A percentile compares a stretch with the other conserved stretches of the same genome.
Evolutionary conservation across 1,284 basidiomycete genomes (phyloP).

Genomic region (Pseudozyma hubeiensis): DNA sequence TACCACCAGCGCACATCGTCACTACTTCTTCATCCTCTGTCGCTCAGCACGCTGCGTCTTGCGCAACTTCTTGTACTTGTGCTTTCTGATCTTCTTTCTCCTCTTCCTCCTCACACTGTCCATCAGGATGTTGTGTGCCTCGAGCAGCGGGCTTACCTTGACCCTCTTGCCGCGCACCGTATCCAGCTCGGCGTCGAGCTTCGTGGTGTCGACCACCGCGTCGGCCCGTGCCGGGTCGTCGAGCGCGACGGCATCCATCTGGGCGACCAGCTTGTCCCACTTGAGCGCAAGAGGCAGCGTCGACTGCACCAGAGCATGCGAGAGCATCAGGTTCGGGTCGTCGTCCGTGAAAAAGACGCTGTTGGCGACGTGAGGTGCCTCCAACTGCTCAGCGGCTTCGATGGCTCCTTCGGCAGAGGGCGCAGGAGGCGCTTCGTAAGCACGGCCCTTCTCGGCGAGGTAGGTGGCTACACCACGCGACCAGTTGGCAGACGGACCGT

Average conservation of each 20-base stretch:
- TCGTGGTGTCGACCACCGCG: conserved; percentile 33
- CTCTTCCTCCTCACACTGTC: conserved; percentile 67
- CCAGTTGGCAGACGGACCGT: conserved; percentile 61
- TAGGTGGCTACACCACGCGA: conserved; percentile 63
- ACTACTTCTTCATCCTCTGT: conserved; percentile 61
- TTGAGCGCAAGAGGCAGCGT: conserved; percentile 54
- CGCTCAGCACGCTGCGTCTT: conserved; percentile 65
- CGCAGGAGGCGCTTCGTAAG: conserved; percentile 59
- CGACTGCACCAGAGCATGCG: conserved; percentile 65
- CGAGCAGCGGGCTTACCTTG: conserved; percentile 37
- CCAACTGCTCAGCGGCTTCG: conserved; percentile 9
- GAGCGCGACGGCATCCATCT: conserved; percentile 55
- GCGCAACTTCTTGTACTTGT: conserved; percentile 68
- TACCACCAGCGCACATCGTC: not conserved
- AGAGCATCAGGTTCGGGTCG: conserved; percentile 63
- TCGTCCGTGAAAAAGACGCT: conserved; percentile 52
- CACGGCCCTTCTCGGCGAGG: conserved; percentile 61
- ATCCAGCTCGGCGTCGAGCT: conserved; percentile 44
- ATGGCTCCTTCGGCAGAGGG: conserved; percentile 11
- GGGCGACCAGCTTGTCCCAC: conserved; percentile 57
- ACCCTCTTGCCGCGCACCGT: conserved; percentile 4
- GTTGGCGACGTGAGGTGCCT: conserved; percentile 24
- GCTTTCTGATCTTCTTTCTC: conserved; percentile 69
- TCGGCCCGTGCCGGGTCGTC: conserved; percentile 24
- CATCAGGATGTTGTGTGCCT: conserved; percentile 54